Evolutionary conservation across 768 basidiomycete species (phyloP).

Genomic region (Naganishia vishniacii): DNA sequence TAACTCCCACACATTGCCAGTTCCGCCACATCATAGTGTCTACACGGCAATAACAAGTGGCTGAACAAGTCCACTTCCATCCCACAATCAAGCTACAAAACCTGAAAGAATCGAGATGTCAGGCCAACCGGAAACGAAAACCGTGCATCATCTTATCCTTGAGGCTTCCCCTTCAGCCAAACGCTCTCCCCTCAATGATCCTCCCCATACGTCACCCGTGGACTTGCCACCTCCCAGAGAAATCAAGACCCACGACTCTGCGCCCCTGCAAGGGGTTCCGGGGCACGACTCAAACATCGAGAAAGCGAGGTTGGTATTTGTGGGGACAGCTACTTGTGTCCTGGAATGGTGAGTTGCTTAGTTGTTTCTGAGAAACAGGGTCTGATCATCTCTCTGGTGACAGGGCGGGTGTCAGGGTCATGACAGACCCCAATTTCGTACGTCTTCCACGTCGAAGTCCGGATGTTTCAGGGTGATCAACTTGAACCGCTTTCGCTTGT

Average conservation of each 20-base stretch:
- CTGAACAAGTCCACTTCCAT: no score
- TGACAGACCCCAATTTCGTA: constrained; percentile 29
- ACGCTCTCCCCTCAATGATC: constrained; percentile 7
- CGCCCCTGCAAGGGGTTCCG: neutral
- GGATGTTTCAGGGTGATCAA: neutral
- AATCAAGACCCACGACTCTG: constrained; percentile 13
- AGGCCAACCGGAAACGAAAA: constrained; percentile 2
- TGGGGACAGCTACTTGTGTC: constrained; percentile 27
- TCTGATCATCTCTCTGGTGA: no score
- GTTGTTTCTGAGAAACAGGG: no score
- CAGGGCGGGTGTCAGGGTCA: constrained; percentile 24
- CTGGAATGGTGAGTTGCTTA: constrained; percentile 29
- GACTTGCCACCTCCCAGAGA: neutral
- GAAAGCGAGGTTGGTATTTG: constrained; percentile 26
- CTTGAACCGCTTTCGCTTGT: neutral
- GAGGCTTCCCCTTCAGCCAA: constrained; percentile 9
- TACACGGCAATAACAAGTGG: no score
- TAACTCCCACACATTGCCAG: no score
- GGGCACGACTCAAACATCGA: neutral
- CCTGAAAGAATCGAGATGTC: neutral
- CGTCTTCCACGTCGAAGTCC: neutral
- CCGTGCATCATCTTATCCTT: constrained; percentile 10
- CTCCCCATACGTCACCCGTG: constrained; percentile 1
- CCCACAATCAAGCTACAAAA: no score
- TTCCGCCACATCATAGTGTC: no score